Evolutionary conservation across 2,329 filamentous ascomycete species (phyloP).

Genomic region (Byssochlamys sp.): DNA sequence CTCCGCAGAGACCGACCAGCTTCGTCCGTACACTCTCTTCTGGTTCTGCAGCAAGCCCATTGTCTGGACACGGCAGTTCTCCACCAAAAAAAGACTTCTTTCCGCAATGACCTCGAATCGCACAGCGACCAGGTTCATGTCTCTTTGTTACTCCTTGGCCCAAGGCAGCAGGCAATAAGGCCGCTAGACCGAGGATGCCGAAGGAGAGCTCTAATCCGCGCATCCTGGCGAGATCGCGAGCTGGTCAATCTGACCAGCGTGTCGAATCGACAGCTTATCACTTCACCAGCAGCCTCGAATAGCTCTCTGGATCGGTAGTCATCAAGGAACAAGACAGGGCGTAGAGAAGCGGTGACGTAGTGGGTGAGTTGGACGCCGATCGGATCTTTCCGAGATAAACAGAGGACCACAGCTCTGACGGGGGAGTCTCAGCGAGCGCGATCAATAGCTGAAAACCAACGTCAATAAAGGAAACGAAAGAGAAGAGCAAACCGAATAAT

Average conservation of each 20-base stretch:
- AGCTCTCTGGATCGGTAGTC: background rate
- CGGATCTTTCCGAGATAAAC: background rate
- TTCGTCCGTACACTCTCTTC: constrained; percentile 62
- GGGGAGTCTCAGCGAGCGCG: background rate
- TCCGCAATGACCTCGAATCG: constrained; percentile 83
- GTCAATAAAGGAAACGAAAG: too few species aligned
- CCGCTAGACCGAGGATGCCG: constrained; percentile 18
- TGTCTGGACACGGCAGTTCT: constrained; percentile 85
- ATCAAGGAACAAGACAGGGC: background rate
- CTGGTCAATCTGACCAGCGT: background rate
- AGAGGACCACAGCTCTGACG: background rate
- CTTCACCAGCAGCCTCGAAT: background rate
- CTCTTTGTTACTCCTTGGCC: constrained; percentile 38
- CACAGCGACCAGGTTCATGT: constrained; percentile 80
- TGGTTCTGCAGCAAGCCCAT: constrained; percentile 67
- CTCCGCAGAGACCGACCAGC: constrained; percentile 75
- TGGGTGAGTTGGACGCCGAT: background rate
- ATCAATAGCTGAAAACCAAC: background rate
- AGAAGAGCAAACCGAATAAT: background rate
- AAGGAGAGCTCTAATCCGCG: constrained; percentile 20
- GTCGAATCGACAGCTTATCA: background rate
- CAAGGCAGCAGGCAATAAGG: constrained; percentile 15
- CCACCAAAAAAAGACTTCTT: constrained; percentile 83
- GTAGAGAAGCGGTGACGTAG: background rate
- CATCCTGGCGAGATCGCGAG: constrained; percentile 15